Percentiles rank a stretch among this genome's conserved stretches.
phyloP scores from a whole-genome alignment of 2,329 filamentous ascomycete genomes.

The Geosmithia putterillii region DNA sequence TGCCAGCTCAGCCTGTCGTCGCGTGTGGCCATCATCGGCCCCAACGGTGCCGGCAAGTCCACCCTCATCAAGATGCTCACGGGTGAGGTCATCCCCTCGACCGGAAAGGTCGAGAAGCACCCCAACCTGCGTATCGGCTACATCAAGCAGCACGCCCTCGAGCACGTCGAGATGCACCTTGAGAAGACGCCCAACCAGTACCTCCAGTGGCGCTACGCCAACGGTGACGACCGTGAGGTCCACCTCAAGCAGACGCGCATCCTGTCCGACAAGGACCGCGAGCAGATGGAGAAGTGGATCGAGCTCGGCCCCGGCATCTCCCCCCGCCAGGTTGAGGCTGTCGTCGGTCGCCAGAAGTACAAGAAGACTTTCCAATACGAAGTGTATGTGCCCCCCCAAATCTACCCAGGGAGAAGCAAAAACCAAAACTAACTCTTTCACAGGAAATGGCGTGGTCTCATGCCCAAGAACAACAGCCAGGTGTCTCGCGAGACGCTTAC shows the following conservation, averaged over 20 bases:
- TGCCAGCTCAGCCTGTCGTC: conserved; percentile 82
- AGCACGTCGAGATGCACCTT: conserved; percentile 98
- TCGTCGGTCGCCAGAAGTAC: conserved; percentile 95
- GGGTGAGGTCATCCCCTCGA: conserved; percentile 74
- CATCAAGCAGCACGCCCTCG: conserved; percentile 97
- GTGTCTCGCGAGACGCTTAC: conserved; percentile 85
- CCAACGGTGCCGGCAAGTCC: conserved; percentile 96
- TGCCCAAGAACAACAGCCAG: conserved; percentile 89
- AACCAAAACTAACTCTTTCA: neutral
- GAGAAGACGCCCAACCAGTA: conserved; percentile 99
- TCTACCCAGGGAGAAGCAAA: neutral
- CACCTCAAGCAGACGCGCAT: conserved; percentile 95
- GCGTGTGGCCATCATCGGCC: conserved; percentile 89
- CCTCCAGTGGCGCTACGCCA: conserved; percentile 94
- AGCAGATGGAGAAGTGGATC: conserved; percentile 83
- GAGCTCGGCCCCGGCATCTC: conserved; percentile 77
- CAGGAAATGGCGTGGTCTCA: conserved; percentile 75
- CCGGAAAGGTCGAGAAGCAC: conserved; percentile 90
- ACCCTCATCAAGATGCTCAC: conserved; percentile 97
- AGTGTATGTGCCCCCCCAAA: conserved; percentile 44
- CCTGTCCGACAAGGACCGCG: conserved; percentile 71
- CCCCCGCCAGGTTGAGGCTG: conserved; percentile 63
- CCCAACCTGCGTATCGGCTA: conserved; percentile 98
- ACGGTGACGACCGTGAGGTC: conserved; percentile 94
- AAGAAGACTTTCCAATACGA: conserved; percentile 99